Evolutionary conservation across 768 basidiomycete genomes (phyloP), one percentile per base, ranked within the genome.

Genomic region (Hysterangium stoloniferum): DNA sequence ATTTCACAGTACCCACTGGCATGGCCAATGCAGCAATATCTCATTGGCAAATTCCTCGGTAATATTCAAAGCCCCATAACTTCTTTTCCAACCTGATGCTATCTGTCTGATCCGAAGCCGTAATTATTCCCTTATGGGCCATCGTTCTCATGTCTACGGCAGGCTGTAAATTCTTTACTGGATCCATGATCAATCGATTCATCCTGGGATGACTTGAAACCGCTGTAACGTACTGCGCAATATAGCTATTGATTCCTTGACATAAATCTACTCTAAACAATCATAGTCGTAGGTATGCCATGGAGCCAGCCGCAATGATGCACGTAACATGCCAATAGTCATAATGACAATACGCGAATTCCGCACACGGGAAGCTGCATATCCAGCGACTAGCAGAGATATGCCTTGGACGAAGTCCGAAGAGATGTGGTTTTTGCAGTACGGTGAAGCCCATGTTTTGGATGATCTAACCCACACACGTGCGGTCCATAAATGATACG

Each of bases 201-300:
- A 41, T 64, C 40, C 56, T 65, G 3, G 64, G 64, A 9, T 19
- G 52, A 5, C 47, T 65, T n/a, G 64, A 65, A 48, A 50, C 62
- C 4, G 60, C 57, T 36, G 61, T 63, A 9, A 65, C 61, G 59
- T 60, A n/a, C n/a, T n/a, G n/a, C n/a, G n/a, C n/a, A n/a, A n/a
- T n/a, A n/a, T n/a, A n/a, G n/a, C n/a, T n/a, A n/a, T n/a, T n/a
- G n/a, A n/a, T n/a, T n/a, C n/a, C n/a, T n/a, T n/a, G n/a, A n/a
- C n/a, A n/a, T n/a, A n/a, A n/a, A n/a, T n/a, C n/a, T n/a, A n/a
- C n/a, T n/a, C n/a, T n/a, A n/a, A n/a, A n/a, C n/a, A n/a, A n/a
- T n/a, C n/a, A n/a, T n/a, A n/a, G n/a, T n/a, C n/a, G 66, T 13
- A 61, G 56, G 48, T 64, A 67, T 4, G 63, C 59, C 45, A 67